Conservation (phyloP, 2,329 filamentous ascomycete genomes). For the Aspergillus proliferans region DNA sequence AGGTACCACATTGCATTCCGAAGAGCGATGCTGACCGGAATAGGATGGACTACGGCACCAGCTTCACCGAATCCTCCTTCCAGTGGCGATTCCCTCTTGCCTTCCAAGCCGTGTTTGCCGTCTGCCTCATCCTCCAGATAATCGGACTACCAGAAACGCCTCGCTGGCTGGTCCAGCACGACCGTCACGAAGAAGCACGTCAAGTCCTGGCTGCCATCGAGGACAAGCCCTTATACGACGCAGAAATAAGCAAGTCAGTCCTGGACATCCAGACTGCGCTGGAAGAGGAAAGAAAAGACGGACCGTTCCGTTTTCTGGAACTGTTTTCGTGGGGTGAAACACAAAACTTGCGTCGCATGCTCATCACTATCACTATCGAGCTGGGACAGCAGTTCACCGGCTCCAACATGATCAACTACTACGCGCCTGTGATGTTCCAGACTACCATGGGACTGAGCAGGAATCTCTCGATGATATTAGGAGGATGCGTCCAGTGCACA, state of each 20-base stretch:
- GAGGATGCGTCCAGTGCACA: constrained; percentile 39
- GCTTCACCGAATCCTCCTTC: constrained; percentile 30
- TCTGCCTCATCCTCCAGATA: constrained; percentile 20
- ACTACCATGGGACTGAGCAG: constrained; percentile 35
- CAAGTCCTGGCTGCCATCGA: constrained; percentile 17
- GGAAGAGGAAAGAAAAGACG: constrained; percentile 20
- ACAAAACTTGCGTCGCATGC: constrained; percentile 28
- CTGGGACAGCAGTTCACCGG: constrained; percentile 34
- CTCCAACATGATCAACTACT: constrained; percentile 37
- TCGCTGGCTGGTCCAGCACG: constrained; percentile 24
- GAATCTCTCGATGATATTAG: constrained; percentile 49
- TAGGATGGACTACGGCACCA: constrained; percentile 38
- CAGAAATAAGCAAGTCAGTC: constrained; percentile 9
- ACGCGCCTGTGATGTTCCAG: constrained; percentile 36
- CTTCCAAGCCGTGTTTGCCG: constrained; percentile 22
- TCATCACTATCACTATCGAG: constrained; percentile 29
- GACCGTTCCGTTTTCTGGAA: constrained; percentile 32
- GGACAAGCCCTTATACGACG: constrained; percentile 7
- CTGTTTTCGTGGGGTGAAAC: constrained; percentile 26
- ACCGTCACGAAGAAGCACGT: constrained; percentile 19
- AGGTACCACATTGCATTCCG: not conserved
- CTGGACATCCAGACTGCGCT: constrained; percentile 17
- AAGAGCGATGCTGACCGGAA: not conserved
- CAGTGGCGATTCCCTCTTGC: constrained; percentile 27
- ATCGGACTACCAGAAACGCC: constrained; percentile 26